Percentiles rank a stretch among this genome's conserved stretches.
These are phyloP conservation scores for Amaranthus hypochondriacus DNA, from an alignment of 148 eudicot species.

Conservation along the genomic window DNA sequence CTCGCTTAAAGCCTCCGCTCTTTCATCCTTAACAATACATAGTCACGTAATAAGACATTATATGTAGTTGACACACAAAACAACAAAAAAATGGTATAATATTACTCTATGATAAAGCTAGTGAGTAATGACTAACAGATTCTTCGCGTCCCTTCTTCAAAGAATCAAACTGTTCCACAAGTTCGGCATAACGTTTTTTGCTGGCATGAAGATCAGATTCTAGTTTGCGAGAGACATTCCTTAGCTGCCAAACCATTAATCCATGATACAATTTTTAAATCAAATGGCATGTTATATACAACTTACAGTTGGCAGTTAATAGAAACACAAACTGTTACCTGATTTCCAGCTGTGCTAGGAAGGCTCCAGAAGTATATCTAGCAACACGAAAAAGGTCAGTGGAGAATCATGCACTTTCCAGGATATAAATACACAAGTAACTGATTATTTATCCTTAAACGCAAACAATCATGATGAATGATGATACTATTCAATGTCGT, in stretches of 20 bases:
- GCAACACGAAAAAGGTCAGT: slow-evolving; percentile 12
- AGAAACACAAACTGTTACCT: slow-evolving; percentile 40
- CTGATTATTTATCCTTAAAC: not conserved
- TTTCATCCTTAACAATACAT: slow-evolving; percentile 57
- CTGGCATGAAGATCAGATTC: slow-evolving; percentile 70
- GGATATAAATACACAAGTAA: not conserved
- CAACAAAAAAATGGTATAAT: not conserved
- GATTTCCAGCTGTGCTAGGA: slow-evolving; percentile 99
- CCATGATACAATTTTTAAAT: slow-evolving; percentile 8
- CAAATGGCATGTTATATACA: not conserved
- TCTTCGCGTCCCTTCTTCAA: slow-evolving; percentile 88
- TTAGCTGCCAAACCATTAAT: slow-evolving; percentile 46
- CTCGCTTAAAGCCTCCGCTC: slow-evolving; percentile 75
- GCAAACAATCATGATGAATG: not conserved
- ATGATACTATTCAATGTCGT: not conserved
- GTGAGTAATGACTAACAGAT: slow-evolving; percentile 59
- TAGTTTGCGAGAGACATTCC: slow-evolving; percentile 62
- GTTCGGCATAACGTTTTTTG: slow-evolving; percentile 61
- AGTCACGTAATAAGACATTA: slow-evolving; percentile 20
- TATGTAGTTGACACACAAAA: not conserved
- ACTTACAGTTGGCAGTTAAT: not conserved
- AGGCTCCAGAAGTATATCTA: slow-evolving; percentile 99
- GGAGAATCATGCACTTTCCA: not conserved
- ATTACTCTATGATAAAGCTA: slow-evolving; percentile 10
- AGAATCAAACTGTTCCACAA: slow-evolving; percentile 56